Evolutionary conservation across 2,329 filamentous ascomycete species (phyloP), one percentile per base, ranked within the genome.

Genomic region (Capronia epimyces): DNA sequence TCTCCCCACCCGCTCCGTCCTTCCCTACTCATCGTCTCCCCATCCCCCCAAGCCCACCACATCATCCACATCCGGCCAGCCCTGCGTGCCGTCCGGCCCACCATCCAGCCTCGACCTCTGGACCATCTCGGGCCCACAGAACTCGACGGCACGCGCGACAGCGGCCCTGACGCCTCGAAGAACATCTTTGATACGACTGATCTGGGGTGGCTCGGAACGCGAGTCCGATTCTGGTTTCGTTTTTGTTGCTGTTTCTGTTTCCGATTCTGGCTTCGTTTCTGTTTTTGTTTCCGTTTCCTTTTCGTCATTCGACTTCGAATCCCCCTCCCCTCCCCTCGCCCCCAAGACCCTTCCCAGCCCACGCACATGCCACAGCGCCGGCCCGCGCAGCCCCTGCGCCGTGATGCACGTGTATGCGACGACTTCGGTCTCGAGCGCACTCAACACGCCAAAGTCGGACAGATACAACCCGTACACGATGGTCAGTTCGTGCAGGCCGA

Each of bases 401-500:
- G 73, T 72, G 44, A 75, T 74, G 2, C 65, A 66, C 1, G 70
- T 64, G 31, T 72, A 60, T 8, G 71, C 69, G 20, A 75, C 67
- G 21, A 73, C 53, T 57, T 74, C 65, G 7, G 72, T 72, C 59
- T 75, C 72, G 2, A 74, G 50, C 43, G 68, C 64, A 43, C 69
- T 63, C 46, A 74, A 53, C 7, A 70, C 61, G 39, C 65, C 63
- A 13, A 71, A 66, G 59, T 74, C 72, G 12, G 68, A 68, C 41
- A 74, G 63, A 44, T 78, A 75, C 63, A 79, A 60, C 10, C 72
- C 72, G 71, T 95, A 95, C 1, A 80, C 82, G 12, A 85, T 79
- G 15, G 85, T 86, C 44, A 87, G 75, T 67, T 89, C 86, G 69
- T 94, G 78, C 63, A 81, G 83, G 8, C 79, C 75, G 65, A 95